Evolutionary conservation across 352 stramenopile species (phyloP).

Genomic region (Blastocystis sp.): DNA sequence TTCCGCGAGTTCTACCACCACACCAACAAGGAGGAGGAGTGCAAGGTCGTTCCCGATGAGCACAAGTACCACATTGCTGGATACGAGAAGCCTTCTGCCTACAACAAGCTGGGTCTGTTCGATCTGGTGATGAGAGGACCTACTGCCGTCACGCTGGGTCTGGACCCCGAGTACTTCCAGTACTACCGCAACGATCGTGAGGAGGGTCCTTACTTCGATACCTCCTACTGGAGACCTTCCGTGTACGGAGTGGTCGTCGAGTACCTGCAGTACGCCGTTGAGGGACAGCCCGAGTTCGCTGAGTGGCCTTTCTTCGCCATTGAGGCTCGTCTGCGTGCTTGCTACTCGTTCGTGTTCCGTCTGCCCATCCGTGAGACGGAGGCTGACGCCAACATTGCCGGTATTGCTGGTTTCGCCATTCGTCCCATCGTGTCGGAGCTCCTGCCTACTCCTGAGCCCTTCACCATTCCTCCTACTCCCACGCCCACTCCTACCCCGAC

Average conservation of each 20-base stretch:
- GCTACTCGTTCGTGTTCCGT: background rate
- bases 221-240: background rate
- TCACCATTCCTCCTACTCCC: background rate
- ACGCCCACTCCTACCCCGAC: background rate
- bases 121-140: background rate
- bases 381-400: no score
- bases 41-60: background rate
- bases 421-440: no score
- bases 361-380: background rate
- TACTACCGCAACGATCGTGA: constrained; percentile 1
- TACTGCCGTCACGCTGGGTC: background rate
- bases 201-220: constrained; percentile 7
- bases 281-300: background rate
- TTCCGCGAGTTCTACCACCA: background rate
- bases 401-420: no score
- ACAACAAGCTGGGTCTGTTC: background rate
- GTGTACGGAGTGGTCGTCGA: background rate
- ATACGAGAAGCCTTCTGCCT: constrained; percentile 3
- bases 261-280: background rate
- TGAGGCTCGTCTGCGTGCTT: background rate
- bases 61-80: constrained; percentile 34
- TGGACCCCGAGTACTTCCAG: constrained; percentile 3
- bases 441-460: no score
- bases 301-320: constrained; percentile 11
- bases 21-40: background rate